Conservation (phyloP, 202 grass and related monocot genomes). For the Cymbopogon flexuosus region DNA sequence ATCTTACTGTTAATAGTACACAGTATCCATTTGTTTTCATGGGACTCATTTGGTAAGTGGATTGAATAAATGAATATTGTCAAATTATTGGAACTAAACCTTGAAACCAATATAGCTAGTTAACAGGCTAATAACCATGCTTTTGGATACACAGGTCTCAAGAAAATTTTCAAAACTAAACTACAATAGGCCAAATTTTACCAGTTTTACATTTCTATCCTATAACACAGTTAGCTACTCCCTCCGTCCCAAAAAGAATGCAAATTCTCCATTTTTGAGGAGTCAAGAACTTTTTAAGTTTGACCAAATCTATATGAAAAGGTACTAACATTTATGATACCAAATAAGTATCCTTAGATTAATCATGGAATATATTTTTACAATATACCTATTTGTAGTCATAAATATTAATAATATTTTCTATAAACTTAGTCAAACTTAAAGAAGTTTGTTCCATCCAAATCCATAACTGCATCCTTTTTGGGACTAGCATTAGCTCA, state of each 20-base stretch:
- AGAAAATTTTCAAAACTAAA: background rate
- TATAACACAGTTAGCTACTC: too few species aligned
- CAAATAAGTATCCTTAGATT: background rate
- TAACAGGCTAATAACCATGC: background rate
- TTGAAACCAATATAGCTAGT: background rate
- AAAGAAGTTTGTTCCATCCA: background rate
- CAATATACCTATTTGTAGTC: background rate
- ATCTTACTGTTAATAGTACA: background rate
- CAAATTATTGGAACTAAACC: background rate
- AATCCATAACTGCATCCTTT: background rate
- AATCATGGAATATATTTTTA: background rate
- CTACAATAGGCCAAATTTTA: background rate
- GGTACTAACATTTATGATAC: too few species aligned
- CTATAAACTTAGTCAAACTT: background rate
- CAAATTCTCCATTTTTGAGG: too few species aligned
- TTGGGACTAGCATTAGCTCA: background rate
- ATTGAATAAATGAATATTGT: background rate
- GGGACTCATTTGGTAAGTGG: background rate
- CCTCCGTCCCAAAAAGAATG: too few species aligned
- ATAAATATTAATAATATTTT: background rate
- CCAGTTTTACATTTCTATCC: background rate
- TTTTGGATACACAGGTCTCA: background rate
- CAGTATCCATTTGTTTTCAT: background rate
- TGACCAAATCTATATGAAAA: too few species aligned
- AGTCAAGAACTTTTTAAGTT: too few species aligned